Base-by-base conservation (phyloP, 768 basidiomycete species). In the Podaxis pistillaris region DNA sequence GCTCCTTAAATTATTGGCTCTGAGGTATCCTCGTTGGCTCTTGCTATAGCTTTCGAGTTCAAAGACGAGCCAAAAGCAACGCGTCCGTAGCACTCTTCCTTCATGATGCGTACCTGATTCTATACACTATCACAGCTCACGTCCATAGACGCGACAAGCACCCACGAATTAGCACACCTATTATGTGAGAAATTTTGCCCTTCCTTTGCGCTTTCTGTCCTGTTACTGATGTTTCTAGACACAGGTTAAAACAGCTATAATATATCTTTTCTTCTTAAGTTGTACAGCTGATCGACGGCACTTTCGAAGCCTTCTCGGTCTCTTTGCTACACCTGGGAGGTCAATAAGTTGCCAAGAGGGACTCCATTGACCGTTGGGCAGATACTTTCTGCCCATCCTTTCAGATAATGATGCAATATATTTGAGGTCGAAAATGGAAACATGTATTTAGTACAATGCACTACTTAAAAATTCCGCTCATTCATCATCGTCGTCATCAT, bases 401-500 rank as follows among this genome's bases (percentile, higher is more conserved):
- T 66, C 67, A 59, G 64, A 63, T 52, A 60, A 65, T 61, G 47
- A 28, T 56, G 59, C 59, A 58, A 44, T 37, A 59, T 17, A 56
- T 47, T 51, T 58, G 63, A 54, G 41, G 58, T 65, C 41, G 68
- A 36, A 19, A 26, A 55, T 62, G 72, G 72, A 70, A 62, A 72
- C 68, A 73, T 67, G 44, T 56, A 60, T 46, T n/a, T 13, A 19
- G 11, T 41, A 54, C 17, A 51, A 11, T 57, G 53, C 28, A 60
- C 58, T 57, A 55, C 50, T 49, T 15, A 44, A 36, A 36, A 49
- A 50, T 33, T 8, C 47, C 44, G 4, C 11, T 30, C n/a, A 33
- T 22, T 59, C 56, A 66, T 83, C 79, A 55, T 84, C 84, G 63
- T 87, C 85, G 58, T 89, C 87, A 40, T 84, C 83, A 63, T 87